Evolutionary conservation across 2,329 filamentous ascomycete genomes (phyloP).

Genomic region (Xylariaceae sp.): DNA sequence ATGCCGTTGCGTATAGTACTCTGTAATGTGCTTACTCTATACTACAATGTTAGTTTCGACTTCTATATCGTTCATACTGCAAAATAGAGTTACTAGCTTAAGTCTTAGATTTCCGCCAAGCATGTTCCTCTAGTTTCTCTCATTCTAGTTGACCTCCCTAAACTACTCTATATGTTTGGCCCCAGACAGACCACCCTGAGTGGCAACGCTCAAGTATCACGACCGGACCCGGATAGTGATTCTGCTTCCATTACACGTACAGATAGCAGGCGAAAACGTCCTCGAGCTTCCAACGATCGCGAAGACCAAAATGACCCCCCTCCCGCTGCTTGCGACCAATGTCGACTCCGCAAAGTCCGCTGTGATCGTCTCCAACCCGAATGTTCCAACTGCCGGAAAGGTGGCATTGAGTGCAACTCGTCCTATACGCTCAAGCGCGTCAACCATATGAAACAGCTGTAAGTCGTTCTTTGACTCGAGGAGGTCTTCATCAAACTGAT

Average conservation of each 20-base stretch:
- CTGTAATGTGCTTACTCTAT: background rate
- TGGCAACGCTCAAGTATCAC: conserved; percentile 1
- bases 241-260: background rate
- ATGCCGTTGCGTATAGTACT: background rate
- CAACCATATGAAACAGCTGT: conserved; percentile 33
- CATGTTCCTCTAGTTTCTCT: background rate
- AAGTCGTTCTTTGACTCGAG: conserved; percentile 2
- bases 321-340: conserved; percentile 28
- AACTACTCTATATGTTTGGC: conserved; percentile 3
- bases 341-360: conserved; percentile 29
- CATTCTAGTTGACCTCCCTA: background rate
- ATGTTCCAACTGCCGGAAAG: conserved; percentile 29
- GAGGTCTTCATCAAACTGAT: background rate
- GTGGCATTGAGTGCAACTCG: conserved; percentile 27
- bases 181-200: conserved; percentile 2
- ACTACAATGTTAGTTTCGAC: background rate
- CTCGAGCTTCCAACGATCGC: conserved; percentile 11
- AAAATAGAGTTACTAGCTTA: conserved; percentile 1
- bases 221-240: conserved; percentile 1
- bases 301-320: conserved; percentile 13
- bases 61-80: background rate
- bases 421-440: conserved; percentile 28
- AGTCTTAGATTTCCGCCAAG: background rate
- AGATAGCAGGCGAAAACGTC: conserved; percentile 21
- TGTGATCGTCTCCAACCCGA: conserved; percentile 25